phyloP scores from a whole-genome alignment of 768 basidiomycete genomes.

The Lactarius sp. region DNA sequence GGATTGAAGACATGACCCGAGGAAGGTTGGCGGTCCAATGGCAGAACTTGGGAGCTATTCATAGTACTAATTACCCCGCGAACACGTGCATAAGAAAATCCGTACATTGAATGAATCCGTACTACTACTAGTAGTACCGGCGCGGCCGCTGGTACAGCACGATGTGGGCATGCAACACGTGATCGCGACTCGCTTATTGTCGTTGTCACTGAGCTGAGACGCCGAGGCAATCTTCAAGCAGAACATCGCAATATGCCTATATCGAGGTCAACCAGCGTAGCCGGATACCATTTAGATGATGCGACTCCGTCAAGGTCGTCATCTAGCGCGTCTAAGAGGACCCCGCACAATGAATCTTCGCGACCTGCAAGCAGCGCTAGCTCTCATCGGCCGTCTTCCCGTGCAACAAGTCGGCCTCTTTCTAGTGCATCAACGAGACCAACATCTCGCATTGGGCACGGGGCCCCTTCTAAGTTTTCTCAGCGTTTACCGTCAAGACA shows the following conservation, averaged over 20 bases:
- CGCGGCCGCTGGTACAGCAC: too few species aligned
- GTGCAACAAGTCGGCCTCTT: slow-evolving; percentile 37
- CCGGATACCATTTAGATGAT: slow-evolving; percentile 11
- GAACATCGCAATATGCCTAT: slow-evolving; percentile 23
- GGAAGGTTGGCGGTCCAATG: background rate
- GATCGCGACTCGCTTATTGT: background rate
- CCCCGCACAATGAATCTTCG: slow-evolving; percentile 38
- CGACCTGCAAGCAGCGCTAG: slow-evolving; percentile 47
- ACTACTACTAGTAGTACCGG: background rate
- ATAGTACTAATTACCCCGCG: background rate
- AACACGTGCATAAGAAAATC: background rate
- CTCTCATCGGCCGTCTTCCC: slow-evolving; percentile 42
- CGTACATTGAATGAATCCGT: background rate
- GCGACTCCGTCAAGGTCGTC: slow-evolving; percentile 1
- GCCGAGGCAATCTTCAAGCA: background rate
- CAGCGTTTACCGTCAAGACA: slow-evolving; percentile 51
- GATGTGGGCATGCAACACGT: background rate
- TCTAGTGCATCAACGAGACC: slow-evolving; percentile 31
- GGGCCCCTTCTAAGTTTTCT: slow-evolving; percentile 33
- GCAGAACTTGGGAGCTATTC: background rate
- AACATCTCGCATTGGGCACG: slow-evolving; percentile 30
- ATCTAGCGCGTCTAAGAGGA: slow-evolving; percentile 29
- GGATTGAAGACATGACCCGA: slow-evolving; percentile 29
- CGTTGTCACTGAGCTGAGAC: background rate
- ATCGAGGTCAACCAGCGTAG: slow-evolving; percentile 31